These are phyloP conservation scores for Kwoniella heveanensis DNA, from an alignment of 768 basidiomycete species.

Conservation along the genomic window DNA sequence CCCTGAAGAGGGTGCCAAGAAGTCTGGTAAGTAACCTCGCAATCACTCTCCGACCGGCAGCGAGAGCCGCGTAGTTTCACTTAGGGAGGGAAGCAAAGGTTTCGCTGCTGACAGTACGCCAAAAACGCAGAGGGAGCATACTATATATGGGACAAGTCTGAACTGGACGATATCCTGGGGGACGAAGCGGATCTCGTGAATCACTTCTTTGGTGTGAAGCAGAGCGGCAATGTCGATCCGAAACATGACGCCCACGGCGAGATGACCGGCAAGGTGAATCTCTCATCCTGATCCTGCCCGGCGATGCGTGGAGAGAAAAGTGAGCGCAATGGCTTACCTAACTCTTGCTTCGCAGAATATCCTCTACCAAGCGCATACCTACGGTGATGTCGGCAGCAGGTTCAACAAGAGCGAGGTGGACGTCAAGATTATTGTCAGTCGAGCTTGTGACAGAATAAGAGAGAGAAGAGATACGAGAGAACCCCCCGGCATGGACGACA, in stretches of 20 bases:
- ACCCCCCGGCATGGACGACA: conserved; percentile 59
- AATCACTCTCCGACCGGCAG: too few species aligned
- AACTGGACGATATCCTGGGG: conserved; percentile 55
- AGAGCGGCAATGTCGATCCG: conserved; percentile 57
- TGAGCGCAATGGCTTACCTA: background rate
- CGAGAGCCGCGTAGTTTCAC: too few species aligned
- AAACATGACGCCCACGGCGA: conserved; percentile 58
- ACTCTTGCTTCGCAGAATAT: conserved; percentile 46
- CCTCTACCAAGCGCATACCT: conserved; percentile 34
- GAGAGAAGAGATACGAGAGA: conserved; percentile 56
- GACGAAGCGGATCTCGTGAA: conserved; percentile 51
- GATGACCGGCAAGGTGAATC: conserved; percentile 52
- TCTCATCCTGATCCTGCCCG: background rate
- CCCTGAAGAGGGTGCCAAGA: conserved; percentile 47
- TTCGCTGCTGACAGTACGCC: background rate
- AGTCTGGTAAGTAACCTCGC: conserved; percentile 33
- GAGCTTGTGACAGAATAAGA: conserved; percentile 43
- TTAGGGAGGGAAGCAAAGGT: too few species aligned
- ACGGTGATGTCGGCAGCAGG: conserved; percentile 25
- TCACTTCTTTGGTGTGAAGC: conserved; percentile 56
- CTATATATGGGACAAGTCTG: conserved; percentile 56
- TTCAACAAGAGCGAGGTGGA: conserved; percentile 32
- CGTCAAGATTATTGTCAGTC: conserved; percentile 36
- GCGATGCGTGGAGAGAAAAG: background rate
- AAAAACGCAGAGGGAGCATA: conserved; percentile 56